These are phyloP conservation scores for Flaveria floridana DNA, from an alignment of 140 eudicot species.

Conservation along the genomic window DNA sequence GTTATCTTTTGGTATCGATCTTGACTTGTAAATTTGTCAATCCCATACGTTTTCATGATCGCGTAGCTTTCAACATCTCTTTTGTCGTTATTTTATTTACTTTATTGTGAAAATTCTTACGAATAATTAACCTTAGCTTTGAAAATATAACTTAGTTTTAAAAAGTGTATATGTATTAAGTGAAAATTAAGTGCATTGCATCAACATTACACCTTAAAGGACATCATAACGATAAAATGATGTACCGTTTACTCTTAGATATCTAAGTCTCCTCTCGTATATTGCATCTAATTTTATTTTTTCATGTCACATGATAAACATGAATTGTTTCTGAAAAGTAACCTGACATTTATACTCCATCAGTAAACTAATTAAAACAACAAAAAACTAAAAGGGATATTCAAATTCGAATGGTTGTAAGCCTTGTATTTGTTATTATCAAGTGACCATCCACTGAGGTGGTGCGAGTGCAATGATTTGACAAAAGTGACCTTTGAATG, in stretches of 20 bases:
- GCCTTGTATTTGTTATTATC: slow-evolving; percentile 27
- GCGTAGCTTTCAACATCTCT: no score
- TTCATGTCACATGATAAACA: slow-evolving; percentile 13
- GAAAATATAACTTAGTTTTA: background rate
- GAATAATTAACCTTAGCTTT: background rate
- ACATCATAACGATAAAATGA: no score
- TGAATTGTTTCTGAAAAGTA: background rate
- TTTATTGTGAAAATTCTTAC: no score
- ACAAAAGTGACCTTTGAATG: slow-evolving; percentile 26
- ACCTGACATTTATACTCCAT: background rate
- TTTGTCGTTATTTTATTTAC: no score
- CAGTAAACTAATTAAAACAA: background rate
- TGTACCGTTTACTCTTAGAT: background rate
- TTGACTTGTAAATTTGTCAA: no score
- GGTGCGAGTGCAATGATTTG: slow-evolving; percentile 20
- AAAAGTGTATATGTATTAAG: no score
- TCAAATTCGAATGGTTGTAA: slow-evolving; percentile 14
- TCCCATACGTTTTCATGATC: no score
- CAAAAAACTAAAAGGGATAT: background rate
- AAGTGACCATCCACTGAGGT: slow-evolving; percentile 30
- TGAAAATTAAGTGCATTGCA: no score
- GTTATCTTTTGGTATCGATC: no score
- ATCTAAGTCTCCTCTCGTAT: background rate
- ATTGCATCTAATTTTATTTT: background rate
- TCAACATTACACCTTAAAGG: no score